Conservation (phyloP, 2,329 filamentous ascomycete genomes). For the Bipolaris oryzae region DNA sequence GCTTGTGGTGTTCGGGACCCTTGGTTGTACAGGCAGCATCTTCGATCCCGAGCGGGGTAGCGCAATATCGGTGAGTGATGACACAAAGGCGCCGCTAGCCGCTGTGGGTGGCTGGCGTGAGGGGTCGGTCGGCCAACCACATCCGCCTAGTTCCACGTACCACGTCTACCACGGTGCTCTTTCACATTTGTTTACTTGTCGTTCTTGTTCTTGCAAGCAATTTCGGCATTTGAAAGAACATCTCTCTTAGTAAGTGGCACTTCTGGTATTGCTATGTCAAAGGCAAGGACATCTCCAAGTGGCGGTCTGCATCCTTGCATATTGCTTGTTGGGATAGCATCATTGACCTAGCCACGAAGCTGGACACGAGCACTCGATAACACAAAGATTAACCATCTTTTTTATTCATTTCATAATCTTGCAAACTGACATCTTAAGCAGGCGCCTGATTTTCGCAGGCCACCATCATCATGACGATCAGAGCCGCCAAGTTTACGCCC, state of each 20-base stretch:
- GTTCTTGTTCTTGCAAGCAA: neutral
- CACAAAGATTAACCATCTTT: neutral
- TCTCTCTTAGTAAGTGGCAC: neutral
- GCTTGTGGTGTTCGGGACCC: too few relatives aligned
- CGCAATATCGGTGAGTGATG: slow-evolving; percentile 15
- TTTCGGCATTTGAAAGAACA: neutral
- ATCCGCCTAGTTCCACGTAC: slow-evolving; percentile 14
- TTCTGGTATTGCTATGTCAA: neutral
- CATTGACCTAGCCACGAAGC: neutral
- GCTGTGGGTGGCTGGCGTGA: slow-evolving; percentile 13
- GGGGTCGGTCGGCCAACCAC: slow-evolving; percentile 21
- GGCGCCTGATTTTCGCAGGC: neutral
- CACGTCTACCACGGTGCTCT: slow-evolving; percentile 13
- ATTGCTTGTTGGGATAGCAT: neutral
- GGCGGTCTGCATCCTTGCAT: slow-evolving; percentile 2
- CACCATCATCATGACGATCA: slow-evolving; percentile 67
- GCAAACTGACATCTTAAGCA: neutral
- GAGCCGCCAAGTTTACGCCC: slow-evolving; percentile 73
- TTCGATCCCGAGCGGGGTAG: slow-evolving; percentile 10
- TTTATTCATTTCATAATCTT: neutral
- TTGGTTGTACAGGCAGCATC: neutral
- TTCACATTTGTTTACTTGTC: neutral
- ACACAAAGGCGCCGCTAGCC: slow-evolving; percentile 12
- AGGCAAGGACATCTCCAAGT: neutral
- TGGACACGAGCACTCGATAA: neutral